Evolutionary conservation across 768 basidiomycete species (phyloP).

Genomic region (Collybiopsis luxurians): DNA sequence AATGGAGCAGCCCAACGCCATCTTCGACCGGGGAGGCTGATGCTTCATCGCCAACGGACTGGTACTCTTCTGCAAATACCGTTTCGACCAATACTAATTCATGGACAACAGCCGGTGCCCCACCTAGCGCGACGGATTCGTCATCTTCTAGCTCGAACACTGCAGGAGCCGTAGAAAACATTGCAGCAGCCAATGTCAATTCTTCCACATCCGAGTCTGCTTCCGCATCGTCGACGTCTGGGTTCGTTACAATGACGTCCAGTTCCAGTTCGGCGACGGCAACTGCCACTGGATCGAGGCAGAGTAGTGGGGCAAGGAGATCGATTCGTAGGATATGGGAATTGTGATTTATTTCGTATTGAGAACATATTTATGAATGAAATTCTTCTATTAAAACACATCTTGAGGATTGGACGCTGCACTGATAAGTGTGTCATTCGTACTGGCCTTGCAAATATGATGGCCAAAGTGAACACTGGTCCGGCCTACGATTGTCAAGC

Average conservation of each 20-base stretch:
- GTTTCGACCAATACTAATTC: not conserved
- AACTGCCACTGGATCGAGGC: not conserved
- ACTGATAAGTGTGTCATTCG: no score
- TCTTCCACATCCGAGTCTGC: not conserved
- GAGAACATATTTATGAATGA: not conserved
- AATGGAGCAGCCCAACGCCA: no score
- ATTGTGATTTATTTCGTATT: not conserved
- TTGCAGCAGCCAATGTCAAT: not conserved
- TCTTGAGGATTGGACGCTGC: not conserved
- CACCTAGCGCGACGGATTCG: no score
- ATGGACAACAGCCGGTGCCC: not conserved
- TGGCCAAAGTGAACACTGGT: no score
- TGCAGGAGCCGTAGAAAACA: not conserved
- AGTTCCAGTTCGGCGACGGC: not conserved
- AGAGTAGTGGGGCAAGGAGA: not conserved
- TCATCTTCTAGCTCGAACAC: not conserved
- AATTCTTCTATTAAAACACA: not conserved
- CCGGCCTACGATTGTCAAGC: no score
- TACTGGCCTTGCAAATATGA: no score
- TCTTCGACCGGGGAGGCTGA: not conserved
- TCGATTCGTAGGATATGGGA: conserved; percentile 5
- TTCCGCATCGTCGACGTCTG: not conserved
- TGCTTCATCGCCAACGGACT: not conserved
- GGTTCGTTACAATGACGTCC: not conserved
- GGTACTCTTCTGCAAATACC: not conserved